phyloP scores from a whole-genome alignment of 805 yeast species.

The Barnettozyma pratensis region DNA sequence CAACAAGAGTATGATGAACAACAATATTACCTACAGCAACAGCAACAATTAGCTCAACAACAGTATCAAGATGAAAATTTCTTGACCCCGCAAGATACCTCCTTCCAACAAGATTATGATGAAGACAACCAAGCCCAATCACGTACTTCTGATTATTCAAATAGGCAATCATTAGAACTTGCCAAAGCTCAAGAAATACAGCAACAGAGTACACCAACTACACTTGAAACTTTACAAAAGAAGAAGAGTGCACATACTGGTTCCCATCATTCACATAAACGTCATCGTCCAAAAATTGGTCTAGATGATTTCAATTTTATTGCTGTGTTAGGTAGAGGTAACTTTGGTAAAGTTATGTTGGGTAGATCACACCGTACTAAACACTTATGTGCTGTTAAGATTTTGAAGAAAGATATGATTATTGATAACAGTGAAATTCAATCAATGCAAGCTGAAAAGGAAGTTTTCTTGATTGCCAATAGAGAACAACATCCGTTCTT shows the following conservation, averaged over 20 bases:
- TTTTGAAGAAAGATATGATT: conserved; percentile 91
- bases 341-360: conserved; percentile 96
- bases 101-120: conserved; percentile 15
- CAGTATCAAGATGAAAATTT: conserved; percentile 16
- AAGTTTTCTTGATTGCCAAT: conserved; percentile 81
- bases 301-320: conserved; percentile 91
- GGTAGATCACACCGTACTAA: conserved; percentile 87
- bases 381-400: conserved; percentile 90
- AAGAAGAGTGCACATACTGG: conserved; percentile 6
- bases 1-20: conserved; percentile 17
- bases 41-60: background rate
- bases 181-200: background rate
- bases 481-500: conserved; percentile 90
- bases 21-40: conserved; percentile 11
- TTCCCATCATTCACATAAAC: conserved; percentile 20
- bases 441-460: conserved; percentile 89
- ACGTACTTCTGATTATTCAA: background rate
- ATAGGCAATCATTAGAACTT: conserved; percentile 1
- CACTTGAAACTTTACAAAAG: background rate
- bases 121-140: conserved; percentile 3
- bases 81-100: conserved; percentile 10
- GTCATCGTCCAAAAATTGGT: conserved; percentile 70
- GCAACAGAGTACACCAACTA: too few species aligned
- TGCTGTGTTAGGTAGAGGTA: conserved; percentile 97
- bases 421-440: conserved; percentile 95